A percentile compares a stretch with the other conserved stretches of the same genome.
These are phyloP conservation scores for Trichoderma atroviride DNA, from an alignment of 2,329 filamentous ascomycete genomes.

Conservation along the genomic window DNA sequence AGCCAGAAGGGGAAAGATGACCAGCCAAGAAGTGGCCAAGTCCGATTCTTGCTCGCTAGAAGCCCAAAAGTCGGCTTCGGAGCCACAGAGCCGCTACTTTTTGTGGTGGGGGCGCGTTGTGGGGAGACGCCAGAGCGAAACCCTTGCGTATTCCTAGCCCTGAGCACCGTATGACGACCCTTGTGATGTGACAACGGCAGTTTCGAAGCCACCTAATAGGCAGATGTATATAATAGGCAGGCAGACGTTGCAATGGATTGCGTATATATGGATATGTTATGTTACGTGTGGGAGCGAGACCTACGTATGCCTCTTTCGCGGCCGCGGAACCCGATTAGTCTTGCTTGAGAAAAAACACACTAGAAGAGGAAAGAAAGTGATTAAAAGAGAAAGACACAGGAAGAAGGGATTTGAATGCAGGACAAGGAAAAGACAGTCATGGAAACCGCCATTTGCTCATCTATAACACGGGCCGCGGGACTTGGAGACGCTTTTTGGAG, in stretches of 20 bases:
- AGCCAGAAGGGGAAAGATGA: background rate
- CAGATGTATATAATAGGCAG: background rate
- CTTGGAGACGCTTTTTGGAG: conserved; percentile 1
- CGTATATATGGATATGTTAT: background rate
- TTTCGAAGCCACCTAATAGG: background rate
- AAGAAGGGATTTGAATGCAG: background rate
- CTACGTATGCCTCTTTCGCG: background rate
- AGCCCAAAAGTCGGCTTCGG: background rate
- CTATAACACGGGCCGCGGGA: background rate
- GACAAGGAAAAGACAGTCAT: background rate
- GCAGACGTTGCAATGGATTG: background rate
- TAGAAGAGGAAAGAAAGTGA: background rate
- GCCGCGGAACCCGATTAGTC: background rate
- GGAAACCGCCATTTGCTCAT: conserved; percentile 6
- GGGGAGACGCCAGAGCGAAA: background rate
- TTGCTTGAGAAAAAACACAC: background rate
- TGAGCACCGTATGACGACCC: background rate
- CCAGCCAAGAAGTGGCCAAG: background rate
- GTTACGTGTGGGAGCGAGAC: background rate
- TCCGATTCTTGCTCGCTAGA: background rate
- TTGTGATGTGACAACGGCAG: background rate
- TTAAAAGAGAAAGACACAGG: background rate
- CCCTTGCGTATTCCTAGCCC: background rate
- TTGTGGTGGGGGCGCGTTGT: background rate
- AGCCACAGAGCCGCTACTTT: background rate